Evolutionary conservation across 306 rosid species (phyloP), one percentile per base, ranked within the genome.

Genomic region (Neltuma alba): DNA sequence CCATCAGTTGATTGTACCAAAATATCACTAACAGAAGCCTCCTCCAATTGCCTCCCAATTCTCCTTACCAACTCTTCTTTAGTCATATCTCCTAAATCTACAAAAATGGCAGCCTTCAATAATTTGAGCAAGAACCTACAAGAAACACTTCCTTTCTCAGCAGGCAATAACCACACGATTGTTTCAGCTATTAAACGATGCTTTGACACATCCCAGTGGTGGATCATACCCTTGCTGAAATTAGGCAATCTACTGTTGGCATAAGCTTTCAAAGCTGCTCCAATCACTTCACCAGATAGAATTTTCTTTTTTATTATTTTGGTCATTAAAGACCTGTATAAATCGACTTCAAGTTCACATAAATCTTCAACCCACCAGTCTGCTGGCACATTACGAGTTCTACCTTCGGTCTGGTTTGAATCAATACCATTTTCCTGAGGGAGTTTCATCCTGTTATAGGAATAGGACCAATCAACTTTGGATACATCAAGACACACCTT

Each of bases 301-400:
- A 81, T 44, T 25, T 65, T 88, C 84, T 88, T 93, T 79, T 58
- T 60, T 72, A 86, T 95, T 77, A 93, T 89, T 80, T 42, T 82
- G 5, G 67, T 41, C 62, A 95, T 73, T 64, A 91, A 93, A 16
- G 86, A 88, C 79, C 90, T 90, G 77, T 84, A 95, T 42, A 91
- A 78, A 80, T 91, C 97, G 74, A 89, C 92, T 79, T 93, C 97
- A 68, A 95, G 99, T 78, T 95, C 97, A 47, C 98, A 93, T 78
- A 93, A 81, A 82, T 93, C 97, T 86, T 90, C 97, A 79, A 93
- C 98, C 99, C 99, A 93, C 99, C 99, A 92, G 78, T 93, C 99
- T 65, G 81, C 87, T 42, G 98, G 98, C 85, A 95, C 99, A 25
- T 74, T 72, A 41, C 90, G 89, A 77, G 79, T 91, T 84, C 89